Evolutionary conservation across 2,329 filamentous ascomycete species (phyloP).

Genomic region (Cladosporium sp.): DNA sequence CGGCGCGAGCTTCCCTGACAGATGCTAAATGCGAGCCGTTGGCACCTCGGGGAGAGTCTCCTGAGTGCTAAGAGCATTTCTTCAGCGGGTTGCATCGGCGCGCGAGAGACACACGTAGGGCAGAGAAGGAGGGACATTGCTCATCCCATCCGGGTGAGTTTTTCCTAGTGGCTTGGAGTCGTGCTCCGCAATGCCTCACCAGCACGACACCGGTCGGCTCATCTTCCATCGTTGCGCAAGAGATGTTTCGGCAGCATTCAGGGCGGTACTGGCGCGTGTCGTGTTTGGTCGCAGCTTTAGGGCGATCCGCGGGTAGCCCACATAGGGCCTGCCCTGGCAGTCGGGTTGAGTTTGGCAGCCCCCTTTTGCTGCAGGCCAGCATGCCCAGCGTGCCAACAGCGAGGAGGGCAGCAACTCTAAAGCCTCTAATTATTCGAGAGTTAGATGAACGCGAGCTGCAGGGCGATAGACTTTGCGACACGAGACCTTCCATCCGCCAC

Average conservation of each 20-base stretch:
- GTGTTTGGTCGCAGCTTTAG: conserved; percentile 16
- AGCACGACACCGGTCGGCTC: neutral
- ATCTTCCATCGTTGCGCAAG: neutral
- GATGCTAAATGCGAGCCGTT: conserved; percentile 7
- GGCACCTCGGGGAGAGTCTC: neutral
- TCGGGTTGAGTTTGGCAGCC: conserved; percentile 10
- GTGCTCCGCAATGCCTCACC: neutral
- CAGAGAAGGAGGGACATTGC: neutral
- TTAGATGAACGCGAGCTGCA: conserved; percentile 11
- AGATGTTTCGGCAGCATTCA: conserved; percentile 12
- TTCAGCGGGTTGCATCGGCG: neutral
- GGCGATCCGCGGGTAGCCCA: conserved; percentile 18
- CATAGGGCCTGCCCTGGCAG: conserved; percentile 11
- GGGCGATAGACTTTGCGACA: conserved; percentile 1
- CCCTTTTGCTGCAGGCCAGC: conserved; percentile 15
- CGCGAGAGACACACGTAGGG: neutral
- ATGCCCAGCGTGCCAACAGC: neutral
- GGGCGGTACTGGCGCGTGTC: neutral
- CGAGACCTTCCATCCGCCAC: conserved; percentile 1
- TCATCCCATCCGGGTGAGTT: neutral
- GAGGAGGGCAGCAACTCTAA: conserved; percentile 4
- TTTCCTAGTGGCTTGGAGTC: neutral
- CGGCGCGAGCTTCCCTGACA: conserved; percentile 16
- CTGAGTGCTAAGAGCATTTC: neutral
- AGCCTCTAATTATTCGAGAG: neutral